Evolutionary conservation across 2,329 filamentous ascomycete species (phyloP).

Genomic region (Paecilomyces variotii): DNA sequence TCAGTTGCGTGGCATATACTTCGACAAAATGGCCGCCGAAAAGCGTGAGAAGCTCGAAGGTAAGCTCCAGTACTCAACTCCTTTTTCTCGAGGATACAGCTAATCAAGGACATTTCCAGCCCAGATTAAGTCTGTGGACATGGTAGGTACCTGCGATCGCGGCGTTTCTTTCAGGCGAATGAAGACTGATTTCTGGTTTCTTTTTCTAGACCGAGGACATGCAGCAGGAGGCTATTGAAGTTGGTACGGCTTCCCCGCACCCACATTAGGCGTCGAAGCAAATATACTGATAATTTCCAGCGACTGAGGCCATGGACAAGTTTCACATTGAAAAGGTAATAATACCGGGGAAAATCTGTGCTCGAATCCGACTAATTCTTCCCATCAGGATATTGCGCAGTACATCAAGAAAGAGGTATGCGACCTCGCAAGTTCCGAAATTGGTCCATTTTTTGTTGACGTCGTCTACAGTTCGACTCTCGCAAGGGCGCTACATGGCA

Average conservation of each 20-base stretch:
- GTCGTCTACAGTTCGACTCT: slow-evolving; percentile 68
- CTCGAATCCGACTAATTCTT: neutral
- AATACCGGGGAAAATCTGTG: neutral
- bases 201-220: slow-evolving; percentile 79
- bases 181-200: neutral
- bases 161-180: neutral
- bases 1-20: slow-evolving; percentile 5
- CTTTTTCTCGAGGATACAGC: slow-evolving; percentile 1
- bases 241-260: slow-evolving; percentile 57
- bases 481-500: slow-evolving; percentile 98
- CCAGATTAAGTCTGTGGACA: slow-evolving; percentile 96
- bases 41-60: slow-evolving; percentile 70
- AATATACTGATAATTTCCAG: slow-evolving; percentile 35
- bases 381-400: slow-evolving; percentile 78
- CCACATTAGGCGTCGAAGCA: slow-evolving; percentile 4
- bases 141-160: slow-evolving; percentile 54
- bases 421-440: slow-evolving; percentile 8
- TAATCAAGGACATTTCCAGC: slow-evolving; percentile 46
- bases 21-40: slow-evolving; percentile 38
- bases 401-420: slow-evolving; percentile 87
- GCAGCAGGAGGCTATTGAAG: slow-evolving; percentile 91
- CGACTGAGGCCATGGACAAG: slow-evolving; percentile 64
- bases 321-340: slow-evolving; percentile 63
- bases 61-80: slow-evolving; percentile 29
- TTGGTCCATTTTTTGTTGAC: slow-evolving; percentile 13